phyloP scores from a whole-genome alignment of 345 rosid genomes.

The Rhizophora apiculata region DNA sequence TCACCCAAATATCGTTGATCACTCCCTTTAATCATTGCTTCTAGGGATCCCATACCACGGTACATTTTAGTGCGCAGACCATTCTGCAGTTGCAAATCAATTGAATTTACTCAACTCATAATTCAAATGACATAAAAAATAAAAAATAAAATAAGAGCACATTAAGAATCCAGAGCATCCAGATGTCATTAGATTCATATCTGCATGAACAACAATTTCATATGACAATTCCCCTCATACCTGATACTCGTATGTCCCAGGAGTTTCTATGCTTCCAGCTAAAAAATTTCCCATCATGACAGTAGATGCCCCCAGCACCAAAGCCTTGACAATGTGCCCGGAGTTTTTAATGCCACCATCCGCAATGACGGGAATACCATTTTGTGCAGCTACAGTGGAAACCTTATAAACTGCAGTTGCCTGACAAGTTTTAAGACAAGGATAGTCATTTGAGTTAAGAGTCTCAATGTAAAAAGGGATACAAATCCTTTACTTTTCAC shows the following conservation, averaged over 20 bases:
- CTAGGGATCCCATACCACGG: conserved; percentile 96
- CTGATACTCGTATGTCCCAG: conserved; percentile 64
- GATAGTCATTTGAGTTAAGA: too few species aligned
- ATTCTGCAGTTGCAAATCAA: conserved; percentile 37
- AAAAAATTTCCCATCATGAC: conserved; percentile 97
- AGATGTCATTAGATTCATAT: too few species aligned
- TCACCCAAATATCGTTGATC: conserved; percentile 93
- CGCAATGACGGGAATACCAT: conserved; percentile 80
- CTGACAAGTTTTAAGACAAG: conserved; percentile 29
- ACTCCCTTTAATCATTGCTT: conserved; percentile 97
- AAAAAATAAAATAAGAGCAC: too few species aligned
- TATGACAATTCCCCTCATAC: conserved; percentile 26
- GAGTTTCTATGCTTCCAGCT: conserved; percentile 92
- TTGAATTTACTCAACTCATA: background rate
- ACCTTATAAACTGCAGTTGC: conserved; percentile 98
- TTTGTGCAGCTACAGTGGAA: conserved; percentile 63
- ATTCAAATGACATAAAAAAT: background rate
- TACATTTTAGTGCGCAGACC: conserved; percentile 64
- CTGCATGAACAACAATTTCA: too few species aligned
- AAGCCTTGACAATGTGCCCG: conserved; percentile 93
- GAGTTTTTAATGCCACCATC: conserved; percentile 98
- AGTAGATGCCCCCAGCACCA: conserved; percentile 85
- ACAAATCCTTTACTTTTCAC: too few species aligned
- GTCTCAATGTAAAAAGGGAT: too few species aligned
- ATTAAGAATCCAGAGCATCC: too few species aligned